Evolutionary conservation across 805 yeast species (phyloP).

Genomic region (Yamadazyma nakazawae): DNA sequence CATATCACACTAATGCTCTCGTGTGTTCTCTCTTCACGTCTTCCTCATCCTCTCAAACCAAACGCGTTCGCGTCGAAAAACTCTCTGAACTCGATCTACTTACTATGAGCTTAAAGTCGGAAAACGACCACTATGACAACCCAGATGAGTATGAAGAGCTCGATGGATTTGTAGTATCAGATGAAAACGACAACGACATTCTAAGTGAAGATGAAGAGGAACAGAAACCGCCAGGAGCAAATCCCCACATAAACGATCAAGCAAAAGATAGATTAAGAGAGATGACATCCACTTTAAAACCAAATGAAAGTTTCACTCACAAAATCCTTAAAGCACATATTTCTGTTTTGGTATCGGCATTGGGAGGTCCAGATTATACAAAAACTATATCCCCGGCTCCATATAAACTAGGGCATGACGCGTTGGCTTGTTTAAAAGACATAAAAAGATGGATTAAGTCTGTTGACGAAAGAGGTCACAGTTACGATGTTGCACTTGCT

Average conservation of each 20-base stretch:
- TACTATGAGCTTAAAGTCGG: slow-evolving; percentile 1
- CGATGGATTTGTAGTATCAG: slow-evolving; percentile 35
- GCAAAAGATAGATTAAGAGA: slow-evolving; percentile 20
- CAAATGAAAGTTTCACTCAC: slow-evolving; percentile 34
- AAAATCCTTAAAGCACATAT: slow-evolving; percentile 65
- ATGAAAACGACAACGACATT: slow-evolving; percentile 15
- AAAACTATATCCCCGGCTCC: slow-evolving; percentile 43
- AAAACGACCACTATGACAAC: slow-evolving; percentile 2
- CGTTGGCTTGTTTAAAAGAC: slow-evolving; percentile 81
- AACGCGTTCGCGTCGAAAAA: slow-evolving; percentile 3
- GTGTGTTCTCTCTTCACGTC: not conserved
- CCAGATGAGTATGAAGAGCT: slow-evolving; percentile 22
- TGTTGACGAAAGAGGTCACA: slow-evolving; percentile 69
- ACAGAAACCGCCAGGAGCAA: not conserved
- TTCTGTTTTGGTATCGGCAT: slow-evolving; percentile 76
- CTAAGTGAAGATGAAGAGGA: slow-evolving; percentile 6
- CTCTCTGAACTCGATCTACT: slow-evolving; percentile 9
- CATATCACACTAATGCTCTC: not conserved
- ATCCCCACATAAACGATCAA: slow-evolving; percentile 13
- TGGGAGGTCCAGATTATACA: slow-evolving; percentile 84
- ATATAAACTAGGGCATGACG: slow-evolving; percentile 85
- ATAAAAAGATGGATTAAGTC: slow-evolving; percentile 82
- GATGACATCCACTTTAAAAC: slow-evolving; percentile 24
- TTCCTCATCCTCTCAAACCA: not conserved
- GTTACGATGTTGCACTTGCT: slow-evolving; percentile 83